Evolutionary conservation across 352 stramenopile genomes (phyloP).

Genomic region (Synura sp.): DNA sequence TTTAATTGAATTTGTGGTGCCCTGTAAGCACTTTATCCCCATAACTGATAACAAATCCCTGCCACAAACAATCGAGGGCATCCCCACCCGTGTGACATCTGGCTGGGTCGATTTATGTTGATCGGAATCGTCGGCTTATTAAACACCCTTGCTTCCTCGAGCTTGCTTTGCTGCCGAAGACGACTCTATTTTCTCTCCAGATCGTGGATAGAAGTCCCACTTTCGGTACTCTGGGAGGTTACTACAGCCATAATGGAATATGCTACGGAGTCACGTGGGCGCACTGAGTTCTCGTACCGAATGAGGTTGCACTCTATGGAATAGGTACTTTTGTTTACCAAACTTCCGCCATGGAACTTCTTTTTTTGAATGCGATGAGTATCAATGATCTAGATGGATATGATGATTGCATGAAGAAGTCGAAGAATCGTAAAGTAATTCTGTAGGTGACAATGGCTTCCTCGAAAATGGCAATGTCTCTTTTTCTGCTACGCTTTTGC

Average conservation of each 20-base stretch:
- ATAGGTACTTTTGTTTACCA: background rate
- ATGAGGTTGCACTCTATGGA: background rate
- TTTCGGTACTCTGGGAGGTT: background rate
- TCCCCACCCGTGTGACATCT: background rate
- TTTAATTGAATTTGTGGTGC: conserved; percentile 21
- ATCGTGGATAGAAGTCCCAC: background rate
- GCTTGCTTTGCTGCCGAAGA: conserved; percentile 1
- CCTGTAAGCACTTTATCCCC: background rate
- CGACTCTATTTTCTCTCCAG: no score
- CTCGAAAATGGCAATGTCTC: background rate
- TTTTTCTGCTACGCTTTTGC: background rate
- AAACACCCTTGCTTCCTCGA: background rate
- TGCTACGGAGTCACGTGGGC: background rate
- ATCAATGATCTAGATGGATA: background rate
- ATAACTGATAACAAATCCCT: background rate
- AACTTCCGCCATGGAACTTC: background rate
- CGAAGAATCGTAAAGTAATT: no score
- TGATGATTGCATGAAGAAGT: background rate
- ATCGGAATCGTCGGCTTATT: background rate
- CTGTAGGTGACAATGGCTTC: no score
- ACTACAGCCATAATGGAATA: background rate
- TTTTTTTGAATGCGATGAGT: background rate
- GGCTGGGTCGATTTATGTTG: conserved; percentile 3
- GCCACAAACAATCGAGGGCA: background rate
- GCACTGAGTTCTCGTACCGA: background rate